Evolutionary conservation across 495 filamentous ascomycete genomes (phyloP), one percentile per base, ranked within the genome.

Genomic region (Podospora comata): DNA sequence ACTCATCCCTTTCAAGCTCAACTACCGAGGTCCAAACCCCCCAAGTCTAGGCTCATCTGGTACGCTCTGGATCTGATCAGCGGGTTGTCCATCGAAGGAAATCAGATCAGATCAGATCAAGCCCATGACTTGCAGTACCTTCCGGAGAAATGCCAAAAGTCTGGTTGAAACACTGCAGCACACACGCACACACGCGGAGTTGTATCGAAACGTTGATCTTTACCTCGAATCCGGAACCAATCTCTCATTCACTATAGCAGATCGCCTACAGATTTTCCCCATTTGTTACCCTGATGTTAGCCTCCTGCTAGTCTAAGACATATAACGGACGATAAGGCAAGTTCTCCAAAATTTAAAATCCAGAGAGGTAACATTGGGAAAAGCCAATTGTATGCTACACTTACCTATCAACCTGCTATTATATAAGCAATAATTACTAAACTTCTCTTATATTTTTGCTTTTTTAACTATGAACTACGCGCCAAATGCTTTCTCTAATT

Each of bases 31-130:
- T 20, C 13, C 55, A 19, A 57, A 26, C 54, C 15, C 9, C 34
- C 34, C 5, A 39, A 39, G 55, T 58, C 55, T 58, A 58, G 55
- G 55, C 55, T 58, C 23, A 7, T 19, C 55, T 58, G 55, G 55
- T 20, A 13, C 9, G 39, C 39, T 48, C 15, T 48, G 39, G 39
- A 48, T 48, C 15, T 48, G 39, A 48, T 48, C 39, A 48, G 13
- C 39, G 23, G 1, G 13, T 48, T 48, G 13, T 16, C 39, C 39
- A 48, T 16, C 30, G 7, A 5, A 4, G 30, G 30, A 32, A 48
- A 48, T 48, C 13, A 48, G 39, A 48, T 48, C 39, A 3, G 7
- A 9, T 9, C 7, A 13, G 15, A 48, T 6, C 39, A 48, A 11
- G 15, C 5, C 7, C 39, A 48, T 48, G 4, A 32, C 30, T 7